A percentile compares a stretch with the other conserved stretches of the same genome.
phyloP scores from a whole-genome alignment of 805 yeast species.

The Nematodospora valgi region DNA sequence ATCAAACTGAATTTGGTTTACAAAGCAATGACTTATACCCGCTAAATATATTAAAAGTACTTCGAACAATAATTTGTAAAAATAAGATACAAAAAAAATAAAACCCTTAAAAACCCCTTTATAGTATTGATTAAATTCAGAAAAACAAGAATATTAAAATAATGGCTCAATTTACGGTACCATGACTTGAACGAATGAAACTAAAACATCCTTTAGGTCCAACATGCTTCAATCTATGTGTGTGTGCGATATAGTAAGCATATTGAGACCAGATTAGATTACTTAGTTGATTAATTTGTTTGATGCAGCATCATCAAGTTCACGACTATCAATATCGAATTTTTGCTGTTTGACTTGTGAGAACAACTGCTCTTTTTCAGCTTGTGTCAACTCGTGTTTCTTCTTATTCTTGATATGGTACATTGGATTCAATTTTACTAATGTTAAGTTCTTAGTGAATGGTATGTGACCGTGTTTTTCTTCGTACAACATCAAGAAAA shows the following conservation, averaged over 20 bases:
- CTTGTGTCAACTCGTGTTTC: constrained; percentile 45
- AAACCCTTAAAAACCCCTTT: constrained; percentile 8
- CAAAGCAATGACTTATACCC: too few species aligned
- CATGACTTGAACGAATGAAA: background rate
- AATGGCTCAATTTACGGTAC: background rate
- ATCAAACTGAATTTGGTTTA: background rate
- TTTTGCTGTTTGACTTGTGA: constrained; percentile 17
- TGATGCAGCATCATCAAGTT: constrained; percentile 6
- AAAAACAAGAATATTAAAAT: constrained; percentile 1
- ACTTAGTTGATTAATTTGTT: constrained; percentile 5
- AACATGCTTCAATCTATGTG: constrained; percentile 3
- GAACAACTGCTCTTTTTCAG: constrained; percentile 54
- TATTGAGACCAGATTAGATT: background rate
- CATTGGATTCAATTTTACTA: constrained; percentile 32
- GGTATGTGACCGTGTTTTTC: constrained; percentile 80
- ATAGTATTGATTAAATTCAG: background rate
- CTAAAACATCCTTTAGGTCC: background rate
- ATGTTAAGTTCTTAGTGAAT: constrained; percentile 42
- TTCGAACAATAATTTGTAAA: too few species aligned
- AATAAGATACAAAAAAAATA: background rate
- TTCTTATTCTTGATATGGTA: constrained; percentile 32
- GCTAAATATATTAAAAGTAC: constrained; percentile 5
- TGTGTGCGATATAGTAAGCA: background rate
- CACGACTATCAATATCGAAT: constrained; percentile 7
- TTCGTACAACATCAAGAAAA: constrained; percentile 65